Percentiles rank a stretch among this genome's conserved stretches.
Evolutionary conservation across 108 stramenopile genomes (phyloP).

Genomic region (Parietichytrium sp.): DNA sequence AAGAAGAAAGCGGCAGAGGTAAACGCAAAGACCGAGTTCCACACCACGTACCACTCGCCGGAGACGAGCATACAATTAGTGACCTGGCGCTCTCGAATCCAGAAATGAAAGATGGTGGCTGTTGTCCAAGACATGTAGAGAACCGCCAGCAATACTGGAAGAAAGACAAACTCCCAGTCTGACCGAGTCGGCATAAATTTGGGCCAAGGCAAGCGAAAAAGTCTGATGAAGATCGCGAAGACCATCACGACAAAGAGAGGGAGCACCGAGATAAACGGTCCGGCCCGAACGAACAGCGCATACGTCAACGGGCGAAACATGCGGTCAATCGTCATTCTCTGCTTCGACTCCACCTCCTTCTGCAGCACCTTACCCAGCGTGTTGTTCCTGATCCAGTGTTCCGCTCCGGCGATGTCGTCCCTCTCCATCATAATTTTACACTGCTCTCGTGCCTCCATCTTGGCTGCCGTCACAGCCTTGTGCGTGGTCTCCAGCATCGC

Average conservation of each 20-base stretch:
- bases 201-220: background rate
- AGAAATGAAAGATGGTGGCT: background rate
- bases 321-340: background rate
- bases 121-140: background rate
- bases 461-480: background rate
- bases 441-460: background rate
- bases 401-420: background rate
- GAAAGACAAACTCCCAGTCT: background rate
- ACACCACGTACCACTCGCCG: background rate
- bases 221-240: background rate
- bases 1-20: background rate
- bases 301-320: background rate
- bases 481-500: slow-evolving; percentile 26
- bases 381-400: background rate
- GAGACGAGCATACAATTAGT: slow-evolving; percentile 30
- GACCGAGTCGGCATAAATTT: background rate
- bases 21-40: background rate
- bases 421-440: background rate
- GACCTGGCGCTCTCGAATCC: slow-evolving; percentile 22
- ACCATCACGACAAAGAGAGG: background rate
- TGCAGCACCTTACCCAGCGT: background rate
- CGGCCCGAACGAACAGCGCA: background rate
- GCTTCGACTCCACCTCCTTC: background rate
- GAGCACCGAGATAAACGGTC: background rate
- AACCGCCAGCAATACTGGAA: background rate